Conservation (phyloP, 768 basidiomycete genomes). For the Clavulina sp. region DNA sequence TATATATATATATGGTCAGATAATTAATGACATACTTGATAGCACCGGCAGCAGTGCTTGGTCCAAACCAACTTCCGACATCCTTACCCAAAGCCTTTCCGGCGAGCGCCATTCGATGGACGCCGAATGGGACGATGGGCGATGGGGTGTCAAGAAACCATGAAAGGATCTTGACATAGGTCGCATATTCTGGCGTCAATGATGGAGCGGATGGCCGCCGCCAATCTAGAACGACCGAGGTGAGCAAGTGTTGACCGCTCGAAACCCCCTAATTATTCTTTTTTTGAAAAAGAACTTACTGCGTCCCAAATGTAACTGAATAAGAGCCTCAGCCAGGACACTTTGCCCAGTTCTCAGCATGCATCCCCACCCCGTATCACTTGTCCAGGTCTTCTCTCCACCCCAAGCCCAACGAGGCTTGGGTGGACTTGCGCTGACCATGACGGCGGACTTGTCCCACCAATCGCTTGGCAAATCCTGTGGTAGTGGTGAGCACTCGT, state of each 20-base stretch:
- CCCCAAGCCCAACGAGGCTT: conserved; percentile 45
- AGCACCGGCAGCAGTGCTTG: conserved; percentile 91
- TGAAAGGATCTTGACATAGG: conserved; percentile 77
- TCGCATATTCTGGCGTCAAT: conserved; percentile 50
- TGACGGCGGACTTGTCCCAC: conserved; percentile 8
- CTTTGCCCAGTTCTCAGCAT: conserved; percentile 83
- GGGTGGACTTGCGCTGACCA: conserved; percentile 21
- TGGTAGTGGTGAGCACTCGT: not conserved
- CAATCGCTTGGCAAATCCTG: not conserved
- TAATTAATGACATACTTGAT: conserved; percentile 61
- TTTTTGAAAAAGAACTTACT: conserved; percentile 25
- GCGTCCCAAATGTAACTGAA: conserved; percentile 57
- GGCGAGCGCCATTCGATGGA: conserved; percentile 89
- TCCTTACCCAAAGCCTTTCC: conserved; percentile 91
- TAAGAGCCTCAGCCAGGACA: conserved; percentile 61
- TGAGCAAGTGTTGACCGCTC: too few species aligned
- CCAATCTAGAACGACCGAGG: conserved; percentile 43
- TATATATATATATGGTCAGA: too few species aligned
- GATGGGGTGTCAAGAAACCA: conserved; percentile 92
- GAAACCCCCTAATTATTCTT: not conserved
- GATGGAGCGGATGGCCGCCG: conserved; percentile 48
- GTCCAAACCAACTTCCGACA: conserved; percentile 96
- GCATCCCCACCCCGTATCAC: conserved; percentile 81
- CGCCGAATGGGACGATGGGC: conserved; percentile 73
- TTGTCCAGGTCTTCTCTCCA: conserved; percentile 66